Conservation (phyloP, 306 rosid genomes). For the Ormosia semicastrata region DNA sequence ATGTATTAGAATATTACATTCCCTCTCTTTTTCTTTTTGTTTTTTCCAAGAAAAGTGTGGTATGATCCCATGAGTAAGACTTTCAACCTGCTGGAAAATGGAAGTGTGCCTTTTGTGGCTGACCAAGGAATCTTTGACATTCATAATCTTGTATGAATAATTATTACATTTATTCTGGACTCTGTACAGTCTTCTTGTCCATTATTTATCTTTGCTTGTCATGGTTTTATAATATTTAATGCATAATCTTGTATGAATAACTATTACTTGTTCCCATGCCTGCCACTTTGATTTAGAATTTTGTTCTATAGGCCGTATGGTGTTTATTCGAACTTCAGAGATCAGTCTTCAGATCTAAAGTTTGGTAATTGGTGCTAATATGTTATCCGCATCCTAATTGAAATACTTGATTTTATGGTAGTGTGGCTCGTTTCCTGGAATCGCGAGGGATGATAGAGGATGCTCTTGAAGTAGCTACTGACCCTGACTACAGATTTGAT, state of each 20-base stretch:
- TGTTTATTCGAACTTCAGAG: conserved; percentile 3
- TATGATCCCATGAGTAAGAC: background rate
- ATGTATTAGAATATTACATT: conserved; percentile 5
- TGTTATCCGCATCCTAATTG: conserved; percentile 31
- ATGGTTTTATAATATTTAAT: conserved; percentile 13
- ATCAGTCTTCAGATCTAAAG: conserved; percentile 4
- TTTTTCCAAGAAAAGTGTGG: conserved; percentile 2
- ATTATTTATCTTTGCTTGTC: conserved; percentile 6
- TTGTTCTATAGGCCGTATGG: conserved; percentile 1
- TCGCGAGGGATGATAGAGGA: conserved; percentile 98
- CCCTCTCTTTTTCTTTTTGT: background rate
- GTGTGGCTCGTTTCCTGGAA: conserved; percentile 98
- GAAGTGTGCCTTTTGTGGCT: conserved; percentile 3
- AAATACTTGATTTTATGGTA: conserved; percentile 32
- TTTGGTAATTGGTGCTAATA: conserved; percentile 7
- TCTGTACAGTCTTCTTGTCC: conserved; percentile 5
- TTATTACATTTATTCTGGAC: conserved; percentile 4
- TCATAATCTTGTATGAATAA: background rate
- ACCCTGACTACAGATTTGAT: conserved; percentile 95
- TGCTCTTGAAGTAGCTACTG: conserved; percentile 96
- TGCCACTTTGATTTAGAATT: conserved; percentile 6
- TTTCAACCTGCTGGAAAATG: conserved; percentile 12
- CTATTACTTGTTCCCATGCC: background rate
- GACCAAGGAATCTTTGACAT: conserved; percentile 1
- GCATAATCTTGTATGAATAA: background rate